Base-by-base conservation (phyloP, 805 yeast genomes). In the Pichia nanzhaoensis region DNA sequence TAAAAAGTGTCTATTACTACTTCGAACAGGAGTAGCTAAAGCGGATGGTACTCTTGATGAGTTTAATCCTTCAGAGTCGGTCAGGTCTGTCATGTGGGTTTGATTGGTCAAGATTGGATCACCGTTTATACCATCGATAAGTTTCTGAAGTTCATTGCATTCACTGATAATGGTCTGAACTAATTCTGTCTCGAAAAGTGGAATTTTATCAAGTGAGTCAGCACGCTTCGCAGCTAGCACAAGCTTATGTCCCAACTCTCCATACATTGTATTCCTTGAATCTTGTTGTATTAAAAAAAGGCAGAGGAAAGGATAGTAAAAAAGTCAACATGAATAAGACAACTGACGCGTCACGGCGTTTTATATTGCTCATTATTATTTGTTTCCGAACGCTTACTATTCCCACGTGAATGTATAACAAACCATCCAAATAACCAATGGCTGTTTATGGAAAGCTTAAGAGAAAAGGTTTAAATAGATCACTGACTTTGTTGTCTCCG, bases 201-300 rank as follows among this genome's bases (percentile, higher is more conserved):
- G 90, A 1, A 85, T 58, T 13, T 67, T 69, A 9, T 80, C 82
- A 28, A 91, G 65, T 19, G 77, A 73, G 48, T 74, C 74, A 0
- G 95, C 68, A 52, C 98, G 70, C 50, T 89, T 84, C 14, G 97
- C 93, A 47, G 93, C 97, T 31, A 79, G 69, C 2, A 86, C 73
- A n/a, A 91, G 75, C 61, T 91, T 91, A 49, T 78, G 77, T 2
- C 91, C 96, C 5, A 77, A 56, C 55, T 90, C 97, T 24, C 97
- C 97, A 56, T 87, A 87, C 99, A 91, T 91, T 1, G 16, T 13
- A 30, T 13, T 5, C 28, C 21, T 3, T 35, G 20, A 13, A 30
- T 24, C 40, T 37, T 24, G 28, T 10, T 24, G 28, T n/a, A n/a
- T n/a, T n/a, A n/a, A n/a, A n/a, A 24, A 24, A 10, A 24, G 10